Evolutionary conservation across 2,329 filamentous ascomycete species (phyloP).

Genomic region (Neopestalotiopsis sp.): DNA sequence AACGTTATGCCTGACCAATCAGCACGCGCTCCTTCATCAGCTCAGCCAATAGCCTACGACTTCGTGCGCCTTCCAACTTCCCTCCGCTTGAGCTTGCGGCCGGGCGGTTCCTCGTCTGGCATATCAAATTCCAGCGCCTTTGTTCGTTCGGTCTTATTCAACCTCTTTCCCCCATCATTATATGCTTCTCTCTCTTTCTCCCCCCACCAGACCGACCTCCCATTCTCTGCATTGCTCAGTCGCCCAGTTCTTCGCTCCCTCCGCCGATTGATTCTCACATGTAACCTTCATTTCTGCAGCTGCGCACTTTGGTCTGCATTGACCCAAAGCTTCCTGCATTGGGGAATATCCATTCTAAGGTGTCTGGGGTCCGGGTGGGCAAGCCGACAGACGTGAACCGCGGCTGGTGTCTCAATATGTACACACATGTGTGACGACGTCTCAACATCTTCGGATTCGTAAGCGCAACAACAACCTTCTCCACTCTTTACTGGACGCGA

Average conservation of each 20-base stretch:
- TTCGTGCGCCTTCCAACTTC: neutral
- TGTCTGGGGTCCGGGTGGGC: neutral
- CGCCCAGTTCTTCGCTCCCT: too few relatives aligned
- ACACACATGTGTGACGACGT: slow-evolving; percentile 9
- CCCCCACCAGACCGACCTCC: neutral
- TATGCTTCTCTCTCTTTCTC: neutral
- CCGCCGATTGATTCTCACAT: neutral
- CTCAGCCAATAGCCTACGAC: slow-evolving; percentile 3
- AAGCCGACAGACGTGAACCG: neutral
- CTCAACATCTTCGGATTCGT: slow-evolving; percentile 5
- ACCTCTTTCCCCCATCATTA: neutral
- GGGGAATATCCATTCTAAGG: neutral
- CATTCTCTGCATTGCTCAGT: neutral
- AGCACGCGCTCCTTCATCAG: slow-evolving; percentile 1
- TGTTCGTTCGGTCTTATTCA: neutral
- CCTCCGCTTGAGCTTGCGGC: slow-evolving; percentile 3
- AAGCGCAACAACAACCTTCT: slow-evolving; percentile 4
- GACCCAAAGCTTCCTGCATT: neutral
- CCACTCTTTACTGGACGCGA: neutral
- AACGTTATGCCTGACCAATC: slow-evolving; percentile 10
- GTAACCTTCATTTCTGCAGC: neutral
- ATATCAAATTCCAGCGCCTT: slow-evolving; percentile 12
- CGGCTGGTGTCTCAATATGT: slow-evolving; percentile 11
- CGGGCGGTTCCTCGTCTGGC: neutral
- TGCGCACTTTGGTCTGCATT: neutral